Evolutionary conservation across 805 yeast genomes (phyloP).

Genomic region (Saccharomycopsis selenospora): DNA sequence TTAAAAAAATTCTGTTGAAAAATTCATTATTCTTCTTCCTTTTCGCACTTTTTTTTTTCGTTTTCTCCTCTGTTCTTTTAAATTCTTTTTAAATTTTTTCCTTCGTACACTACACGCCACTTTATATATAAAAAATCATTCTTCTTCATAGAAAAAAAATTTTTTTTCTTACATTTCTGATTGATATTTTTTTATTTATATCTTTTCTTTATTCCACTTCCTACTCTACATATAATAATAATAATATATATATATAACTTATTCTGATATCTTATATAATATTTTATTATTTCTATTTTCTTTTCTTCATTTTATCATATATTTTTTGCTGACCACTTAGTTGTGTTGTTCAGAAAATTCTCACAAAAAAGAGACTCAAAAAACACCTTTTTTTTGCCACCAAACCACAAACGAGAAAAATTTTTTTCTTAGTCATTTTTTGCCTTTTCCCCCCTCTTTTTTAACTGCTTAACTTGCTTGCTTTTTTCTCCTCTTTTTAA

Average conservation of each 20-base stretch:
- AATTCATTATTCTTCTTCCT: conserved; percentile 1
- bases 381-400: conserved; percentile 2
- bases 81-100: neutral
- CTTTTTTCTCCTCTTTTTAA: no score
- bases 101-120: no score
- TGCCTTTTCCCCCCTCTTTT: neutral
- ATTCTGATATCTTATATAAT: no score
- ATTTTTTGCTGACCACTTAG: conserved; percentile 31
- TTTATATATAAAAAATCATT: no score
- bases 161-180: neutral
- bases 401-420: neutral
- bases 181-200: neutral
- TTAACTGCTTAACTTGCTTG: no score
- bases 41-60: neutral
- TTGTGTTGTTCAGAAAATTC: conserved; percentile 32
- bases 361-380: no score
- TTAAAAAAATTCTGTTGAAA: no score
- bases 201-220: neutral
- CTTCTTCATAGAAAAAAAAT: no score
- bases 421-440: neutral
- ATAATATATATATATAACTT: neutral
- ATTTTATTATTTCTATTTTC: no score
- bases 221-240: neutral
- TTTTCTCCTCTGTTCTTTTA: neutral
- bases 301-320: neutral